Evolutionary conservation across 2,329 filamentous ascomycete species (phyloP).

Genomic region (Laburnicola sp.): DNA sequence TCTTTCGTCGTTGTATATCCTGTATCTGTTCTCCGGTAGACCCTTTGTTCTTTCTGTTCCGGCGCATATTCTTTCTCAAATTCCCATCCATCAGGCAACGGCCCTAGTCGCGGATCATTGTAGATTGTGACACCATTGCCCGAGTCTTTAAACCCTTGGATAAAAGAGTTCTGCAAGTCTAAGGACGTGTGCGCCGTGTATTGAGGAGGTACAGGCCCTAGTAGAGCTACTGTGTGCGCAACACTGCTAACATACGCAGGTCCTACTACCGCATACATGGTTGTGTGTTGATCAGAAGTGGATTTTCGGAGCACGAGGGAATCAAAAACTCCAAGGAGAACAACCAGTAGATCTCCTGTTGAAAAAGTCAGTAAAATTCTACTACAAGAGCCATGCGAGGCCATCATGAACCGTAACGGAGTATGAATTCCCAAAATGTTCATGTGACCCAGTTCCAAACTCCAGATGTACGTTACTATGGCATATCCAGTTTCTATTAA

Average conservation of each 20-base stretch:
- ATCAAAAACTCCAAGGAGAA: background rate
- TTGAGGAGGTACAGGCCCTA: background rate
- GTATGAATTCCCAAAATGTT: no score
- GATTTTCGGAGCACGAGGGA: constrained; percentile 1
- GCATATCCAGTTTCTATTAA: no score
- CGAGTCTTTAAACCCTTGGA: background rate
- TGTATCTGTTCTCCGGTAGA: background rate
- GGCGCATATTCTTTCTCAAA: background rate
- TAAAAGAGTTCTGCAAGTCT: background rate
- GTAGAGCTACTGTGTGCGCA: background rate
- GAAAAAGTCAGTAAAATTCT: no score
- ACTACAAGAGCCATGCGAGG: no score
- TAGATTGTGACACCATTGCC: background rate
- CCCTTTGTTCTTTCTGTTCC: background rate
- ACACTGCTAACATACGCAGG: background rate
- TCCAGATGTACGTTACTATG: no score
- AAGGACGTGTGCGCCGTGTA: background rate
- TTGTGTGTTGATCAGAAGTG: background rate
- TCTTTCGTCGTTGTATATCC: background rate
- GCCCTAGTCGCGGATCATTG: constrained; percentile 6
- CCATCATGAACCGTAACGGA: no score
- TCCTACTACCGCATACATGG: background rate
- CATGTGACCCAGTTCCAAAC: no score
- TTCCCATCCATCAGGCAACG: constrained; percentile 2
- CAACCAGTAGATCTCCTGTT: background rate